A percentile compares a stretch with the other conserved stretches of the same genome.
Evolutionary conservation across 2,329 filamentous ascomycete genomes (phyloP).

Genomic region (Eutypa lata): DNA sequence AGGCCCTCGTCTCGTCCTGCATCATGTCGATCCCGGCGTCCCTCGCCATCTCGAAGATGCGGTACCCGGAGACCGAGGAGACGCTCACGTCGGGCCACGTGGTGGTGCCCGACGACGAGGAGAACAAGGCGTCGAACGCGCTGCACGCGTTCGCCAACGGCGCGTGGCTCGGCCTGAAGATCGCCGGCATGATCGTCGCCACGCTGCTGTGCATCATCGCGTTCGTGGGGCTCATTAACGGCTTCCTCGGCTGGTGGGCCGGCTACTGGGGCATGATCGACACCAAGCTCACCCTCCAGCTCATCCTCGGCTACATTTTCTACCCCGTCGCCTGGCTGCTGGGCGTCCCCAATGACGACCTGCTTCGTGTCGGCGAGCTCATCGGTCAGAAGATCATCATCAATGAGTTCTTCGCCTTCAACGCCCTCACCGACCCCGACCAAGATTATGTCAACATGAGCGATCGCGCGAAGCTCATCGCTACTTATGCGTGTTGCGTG

Average conservation of each 20-base stretch:
- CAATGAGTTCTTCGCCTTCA: conserved; percentile 80
- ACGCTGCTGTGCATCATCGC: conserved; percentile 72
- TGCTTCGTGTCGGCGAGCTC: conserved; percentile 71
- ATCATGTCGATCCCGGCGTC: conserved; percentile 96
- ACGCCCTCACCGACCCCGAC: conserved; percentile 46
- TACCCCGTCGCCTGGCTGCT: conserved; percentile 71
- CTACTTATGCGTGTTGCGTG: conserved; percentile 77
- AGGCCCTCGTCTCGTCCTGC: conserved; percentile 84
- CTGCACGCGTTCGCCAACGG: conserved; percentile 75
- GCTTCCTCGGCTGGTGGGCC: conserved; percentile 71
- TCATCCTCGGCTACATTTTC: conserved; percentile 69
- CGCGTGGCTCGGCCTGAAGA: conserved; percentile 72
- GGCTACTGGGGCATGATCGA: conserved; percentile 64
- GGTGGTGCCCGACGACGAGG: conserved; percentile 75
- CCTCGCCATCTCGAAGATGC: conserved; percentile 82
- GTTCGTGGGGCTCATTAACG: conserved; percentile 64
- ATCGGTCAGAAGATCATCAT: conserved; percentile 84
- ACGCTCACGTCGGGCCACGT: conserved; percentile 79
- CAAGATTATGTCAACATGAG: conserved; percentile 56
- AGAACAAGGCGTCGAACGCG: conserved; percentile 72
- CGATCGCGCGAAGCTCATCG: conserved; percentile 72
- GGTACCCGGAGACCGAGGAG: conserved; percentile 85
- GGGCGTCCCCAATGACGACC: conserved; percentile 61
- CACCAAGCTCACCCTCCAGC: conserved; percentile 63
- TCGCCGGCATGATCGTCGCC: conserved; percentile 70